These are phyloP conservation scores for Stephanodiscus triporus DNA, from an alignment of 108 stramenopile species.

Conservation along the genomic window DNA sequence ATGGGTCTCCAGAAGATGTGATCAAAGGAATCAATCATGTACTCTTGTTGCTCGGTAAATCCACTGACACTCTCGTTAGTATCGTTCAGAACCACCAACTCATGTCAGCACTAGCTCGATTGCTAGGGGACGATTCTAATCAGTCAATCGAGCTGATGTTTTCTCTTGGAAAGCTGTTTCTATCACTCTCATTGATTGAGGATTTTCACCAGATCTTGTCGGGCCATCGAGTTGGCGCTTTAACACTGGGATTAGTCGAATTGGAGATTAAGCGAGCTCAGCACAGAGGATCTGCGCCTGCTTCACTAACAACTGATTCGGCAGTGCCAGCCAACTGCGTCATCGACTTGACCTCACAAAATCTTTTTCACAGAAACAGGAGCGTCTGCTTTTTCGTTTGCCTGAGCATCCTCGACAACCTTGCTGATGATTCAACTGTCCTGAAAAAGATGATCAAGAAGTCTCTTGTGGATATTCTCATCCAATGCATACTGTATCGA, in stretches of 20 bases:
- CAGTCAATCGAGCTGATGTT: slow-evolving; percentile 30
- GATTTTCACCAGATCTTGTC: slow-evolving; percentile 27
- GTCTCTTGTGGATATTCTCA: slow-evolving; percentile 16
- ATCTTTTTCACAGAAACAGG: slow-evolving; percentile 26
- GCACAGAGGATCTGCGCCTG: not conserved
- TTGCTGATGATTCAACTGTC: slow-evolving; percentile 25
- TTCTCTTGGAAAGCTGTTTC: slow-evolving; percentile 33
- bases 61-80: not conserved
- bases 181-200: slow-evolving; percentile 19
- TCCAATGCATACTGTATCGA: slow-evolving; percentile 9
- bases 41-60: slow-evolving; percentile 4
- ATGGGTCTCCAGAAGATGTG: slow-evolving; percentile 27
- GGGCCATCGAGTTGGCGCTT: slow-evolving; percentile 35
- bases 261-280: slow-evolving; percentile 35
- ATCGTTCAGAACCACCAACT: slow-evolving; percentile 30
- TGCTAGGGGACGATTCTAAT: slow-evolving; percentile 25
- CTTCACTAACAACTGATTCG: not conserved
- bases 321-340: not conserved
- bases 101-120: slow-evolving; percentile 36
- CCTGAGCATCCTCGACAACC: slow-evolving; percentile 28
- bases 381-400: slow-evolving; percentile 28
- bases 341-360: not conserved
- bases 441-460: slow-evolving; percentile 42
- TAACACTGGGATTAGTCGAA: slow-evolving; percentile 27
- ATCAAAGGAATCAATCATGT: slow-evolving; percentile 2